Percentiles rank a stretch among this genome's conserved stretches.
Conservation (phyloP, 2,329 filamentous ascomycete species). For the Tolypocladium tropicale region DNA sequence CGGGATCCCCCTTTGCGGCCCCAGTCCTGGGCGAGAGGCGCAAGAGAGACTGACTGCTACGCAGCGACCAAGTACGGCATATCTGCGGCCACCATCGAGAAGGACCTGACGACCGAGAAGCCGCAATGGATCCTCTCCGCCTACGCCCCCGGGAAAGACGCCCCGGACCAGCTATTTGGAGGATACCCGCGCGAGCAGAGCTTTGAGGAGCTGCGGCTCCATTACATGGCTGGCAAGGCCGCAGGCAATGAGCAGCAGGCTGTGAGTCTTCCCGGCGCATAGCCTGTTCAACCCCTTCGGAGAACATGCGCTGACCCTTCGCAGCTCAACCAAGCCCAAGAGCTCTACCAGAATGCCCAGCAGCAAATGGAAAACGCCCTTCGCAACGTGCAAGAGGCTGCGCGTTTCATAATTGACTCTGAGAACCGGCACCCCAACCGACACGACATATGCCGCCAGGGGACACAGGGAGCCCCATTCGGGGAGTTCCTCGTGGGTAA, state of each 20-base stretch:
- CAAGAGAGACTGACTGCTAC: constrained; percentile 3
- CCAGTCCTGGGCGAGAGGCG: not conserved
- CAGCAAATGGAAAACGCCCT: constrained; percentile 64
- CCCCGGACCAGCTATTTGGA: constrained; percentile 76
- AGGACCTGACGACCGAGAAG: constrained; percentile 58
- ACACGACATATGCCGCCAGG: constrained; percentile 48
- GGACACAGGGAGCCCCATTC: constrained; percentile 30
- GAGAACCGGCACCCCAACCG: constrained; percentile 68
- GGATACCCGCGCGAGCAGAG: constrained; percentile 72
- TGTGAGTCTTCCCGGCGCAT: constrained; percentile 22
- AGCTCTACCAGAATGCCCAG: constrained; percentile 52
- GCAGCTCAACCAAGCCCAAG: constrained; percentile 50
- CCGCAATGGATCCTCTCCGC: constrained; percentile 81
- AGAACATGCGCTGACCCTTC: constrained; percentile 8
- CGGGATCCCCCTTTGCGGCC: not conserved
- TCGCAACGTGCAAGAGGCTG: constrained; percentile 59
- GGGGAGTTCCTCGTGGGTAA: constrained; percentile 34
- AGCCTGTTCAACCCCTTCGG: not conserved
- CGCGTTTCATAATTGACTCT: constrained; percentile 56
- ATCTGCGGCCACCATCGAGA: constrained; percentile 47
- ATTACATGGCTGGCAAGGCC: constrained; percentile 53
- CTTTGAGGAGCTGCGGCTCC: constrained; percentile 74
- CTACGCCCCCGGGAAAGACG: constrained; percentile 69
- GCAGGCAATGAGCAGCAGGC: constrained; percentile 48
- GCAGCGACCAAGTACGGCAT: constrained; percentile 36